A percentile compares a stretch with the other conserved stretches of the same genome.
phyloP scores from a whole-genome alignment of 805 yeast species.

The Brettanomyces bruxellensis region DNA sequence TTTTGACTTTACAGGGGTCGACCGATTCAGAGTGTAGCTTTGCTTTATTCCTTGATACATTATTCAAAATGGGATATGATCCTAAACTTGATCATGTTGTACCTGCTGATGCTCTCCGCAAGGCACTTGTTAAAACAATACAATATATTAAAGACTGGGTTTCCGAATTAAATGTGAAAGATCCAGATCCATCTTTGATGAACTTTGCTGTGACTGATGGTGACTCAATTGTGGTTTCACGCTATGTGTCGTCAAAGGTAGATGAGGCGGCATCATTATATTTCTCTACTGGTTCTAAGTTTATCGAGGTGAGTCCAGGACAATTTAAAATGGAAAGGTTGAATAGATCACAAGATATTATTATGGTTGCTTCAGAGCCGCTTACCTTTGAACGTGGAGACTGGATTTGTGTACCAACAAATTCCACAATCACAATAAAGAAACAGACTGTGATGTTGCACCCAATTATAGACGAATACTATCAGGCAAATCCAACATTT shows the following conservation, averaged over 20 bases:
- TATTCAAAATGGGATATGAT: constrained; percentile 67
- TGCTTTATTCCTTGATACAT: constrained; percentile 75
- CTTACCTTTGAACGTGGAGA: constrained; percentile 93
- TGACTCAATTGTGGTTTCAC: constrained; percentile 68
- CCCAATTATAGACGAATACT: constrained; percentile 87
- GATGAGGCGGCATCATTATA: constrained; percentile 97
- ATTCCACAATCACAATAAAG: constrained; percentile 72
- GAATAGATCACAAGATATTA: constrained; percentile 86
- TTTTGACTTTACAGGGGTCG: constrained; percentile 78
- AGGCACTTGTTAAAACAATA: constrained; percentile 67
- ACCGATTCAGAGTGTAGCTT: constrained; percentile 96
- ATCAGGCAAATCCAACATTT: constrained; percentile 58
- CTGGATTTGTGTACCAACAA: constrained; percentile 96
- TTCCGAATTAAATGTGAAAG: constrained; percentile 35
- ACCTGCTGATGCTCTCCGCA: constrained; percentile 46
- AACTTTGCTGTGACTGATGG: constrained; percentile 97
- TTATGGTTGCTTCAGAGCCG: constrained; percentile 94
- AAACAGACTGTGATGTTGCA: constrained; percentile 83
- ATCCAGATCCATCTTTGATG: constrained; percentile 68
- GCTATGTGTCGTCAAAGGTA: constrained; percentile 80
- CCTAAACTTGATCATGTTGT: constrained; percentile 32
- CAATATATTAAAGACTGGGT: constrained; percentile 76
- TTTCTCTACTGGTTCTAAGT: constrained; percentile 87
- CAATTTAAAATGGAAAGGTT: constrained; percentile 90
- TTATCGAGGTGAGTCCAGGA: constrained; percentile 85